A percentile compares a stretch with the other conserved stretches of the same genome.
These are phyloP conservation scores for Phycomyces blakesleeanus DNA, from an alignment of 192 early-diverging fungal species.

Conservation along the genomic window DNA sequence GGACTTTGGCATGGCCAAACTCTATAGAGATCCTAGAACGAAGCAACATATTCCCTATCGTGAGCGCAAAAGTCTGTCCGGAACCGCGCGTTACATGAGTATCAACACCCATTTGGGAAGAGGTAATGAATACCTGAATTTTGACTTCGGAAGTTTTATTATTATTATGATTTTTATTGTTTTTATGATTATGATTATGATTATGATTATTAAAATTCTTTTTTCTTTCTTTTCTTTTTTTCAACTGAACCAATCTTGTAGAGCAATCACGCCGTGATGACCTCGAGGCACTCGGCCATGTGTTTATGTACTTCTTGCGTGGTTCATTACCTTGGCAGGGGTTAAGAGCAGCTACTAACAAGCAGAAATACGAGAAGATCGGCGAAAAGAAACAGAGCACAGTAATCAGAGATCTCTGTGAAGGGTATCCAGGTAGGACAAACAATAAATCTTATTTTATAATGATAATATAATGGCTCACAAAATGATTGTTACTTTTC, in stretches of 20 bases:
- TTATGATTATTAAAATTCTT: background rate
- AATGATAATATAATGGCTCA: slow-evolving; percentile 1
- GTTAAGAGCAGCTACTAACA: slow-evolving; percentile 94
- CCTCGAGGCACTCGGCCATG: slow-evolving; percentile 95
- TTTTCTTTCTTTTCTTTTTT: slow-evolving; percentile 10
- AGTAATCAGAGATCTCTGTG: slow-evolving; percentile 84
- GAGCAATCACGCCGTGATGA: slow-evolving; percentile 98
- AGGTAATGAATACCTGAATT: slow-evolving; percentile 50
- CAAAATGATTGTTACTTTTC: background rate
- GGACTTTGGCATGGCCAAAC: slow-evolving; percentile 99
- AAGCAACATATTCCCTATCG: slow-evolving; percentile 97
- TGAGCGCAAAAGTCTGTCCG: slow-evolving; percentile 90
- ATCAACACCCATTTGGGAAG: slow-evolving; percentile 97
- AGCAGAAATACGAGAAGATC: slow-evolving; percentile 99
- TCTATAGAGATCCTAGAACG: slow-evolving; percentile 94
- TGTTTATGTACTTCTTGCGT: slow-evolving; percentile 97
- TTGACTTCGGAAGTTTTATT: background rate
- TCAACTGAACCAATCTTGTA: slow-evolving; percentile 24
- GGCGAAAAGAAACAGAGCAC: slow-evolving; percentile 97
- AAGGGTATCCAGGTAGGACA: slow-evolving; percentile 73
- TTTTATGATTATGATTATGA: background rate
- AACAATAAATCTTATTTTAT: background rate
- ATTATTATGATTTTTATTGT: background rate
- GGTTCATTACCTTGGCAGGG: slow-evolving; percentile 97
- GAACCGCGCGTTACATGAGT: slow-evolving; percentile 97